Percentiles rank a stretch among this genome's conserved stretches.
phyloP scores from a whole-genome alignment of 768 basidiomycete genomes.

The Lentinula edodes region DNA sequence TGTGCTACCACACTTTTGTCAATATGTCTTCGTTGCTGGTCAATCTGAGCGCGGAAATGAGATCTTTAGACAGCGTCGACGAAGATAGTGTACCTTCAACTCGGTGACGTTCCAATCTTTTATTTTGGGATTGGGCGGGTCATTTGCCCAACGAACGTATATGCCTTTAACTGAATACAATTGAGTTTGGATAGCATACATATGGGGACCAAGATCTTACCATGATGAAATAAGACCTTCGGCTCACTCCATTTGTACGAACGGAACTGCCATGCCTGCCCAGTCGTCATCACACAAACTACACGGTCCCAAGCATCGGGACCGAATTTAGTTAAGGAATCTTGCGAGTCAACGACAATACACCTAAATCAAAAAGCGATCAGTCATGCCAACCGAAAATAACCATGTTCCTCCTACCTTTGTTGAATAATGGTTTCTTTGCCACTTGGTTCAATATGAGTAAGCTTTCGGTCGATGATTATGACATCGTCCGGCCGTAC shows the following conservation, averaged over 20 bases:
- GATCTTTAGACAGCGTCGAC: neutral
- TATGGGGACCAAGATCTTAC: slow-evolving; percentile 32
- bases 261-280: slow-evolving; percentile 96
- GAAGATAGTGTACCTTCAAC: slow-evolving; percentile 57
- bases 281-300: slow-evolving; percentile 96
- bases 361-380: slow-evolving; percentile 38
- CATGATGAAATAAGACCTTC: slow-evolving; percentile 86
- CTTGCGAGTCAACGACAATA: slow-evolving; percentile 87
- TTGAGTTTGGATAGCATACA: neutral
- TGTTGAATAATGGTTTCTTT: slow-evolving; percentile 52
- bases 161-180: slow-evolving; percentile 78
- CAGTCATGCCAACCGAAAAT: neutral
- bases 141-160: slow-evolving; percentile 92
- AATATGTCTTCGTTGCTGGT: slow-evolving; percentile 81
- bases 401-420: neutral
- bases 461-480: slow-evolving; percentile 82
- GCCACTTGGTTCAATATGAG: slow-evolving; percentile 58
- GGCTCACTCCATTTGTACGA: slow-evolving; percentile 98
- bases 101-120: slow-evolving; percentile 98
- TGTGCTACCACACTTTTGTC: slow-evolving; percentile 94
- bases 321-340: slow-evolving; percentile 89
- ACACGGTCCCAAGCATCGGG: slow-evolving; percentile 96
- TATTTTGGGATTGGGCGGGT: slow-evolving; percentile 82
- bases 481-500: slow-evolving; percentile 77
- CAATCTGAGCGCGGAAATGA: slow-evolving; percentile 53